Percentiles rank a stretch among this genome's conserved stretches.
phyloP scores from a whole-genome alignment of 164 flowering plant genomes.

The Hamamelis virginiana region DNA sequence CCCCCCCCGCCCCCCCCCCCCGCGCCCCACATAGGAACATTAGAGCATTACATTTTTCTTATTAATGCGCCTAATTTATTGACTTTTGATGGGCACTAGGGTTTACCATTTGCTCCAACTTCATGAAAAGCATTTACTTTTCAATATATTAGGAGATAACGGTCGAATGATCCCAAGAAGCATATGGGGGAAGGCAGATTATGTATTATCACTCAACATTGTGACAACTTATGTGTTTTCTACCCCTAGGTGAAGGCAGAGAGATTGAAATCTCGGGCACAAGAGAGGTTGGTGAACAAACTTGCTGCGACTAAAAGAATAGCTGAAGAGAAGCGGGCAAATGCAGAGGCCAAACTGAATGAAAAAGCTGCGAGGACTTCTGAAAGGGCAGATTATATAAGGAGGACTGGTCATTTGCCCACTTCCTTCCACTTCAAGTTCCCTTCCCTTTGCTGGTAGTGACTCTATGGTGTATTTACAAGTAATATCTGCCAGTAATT shows the following conservation, averaged over 20 bases:
- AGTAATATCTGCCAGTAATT: not conserved
- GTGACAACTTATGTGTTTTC: not conserved
- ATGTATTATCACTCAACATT: too few species aligned
- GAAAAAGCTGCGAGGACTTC: slow-evolving; percentile 78
- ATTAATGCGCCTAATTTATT: too few species aligned
- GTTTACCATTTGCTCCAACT: too few species aligned
- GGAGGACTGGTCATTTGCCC: slow-evolving; percentile 87
- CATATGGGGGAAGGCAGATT: too few species aligned
- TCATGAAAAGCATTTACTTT: too few species aligned
- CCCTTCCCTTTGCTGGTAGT: slow-evolving; percentile 85
- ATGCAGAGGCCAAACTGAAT: slow-evolving; percentile 80
- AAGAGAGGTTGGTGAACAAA: slow-evolving; percentile 73
- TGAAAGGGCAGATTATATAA: slow-evolving; percentile 82
- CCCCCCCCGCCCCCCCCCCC: too few species aligned
- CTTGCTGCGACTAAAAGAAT: slow-evolving; percentile 73
- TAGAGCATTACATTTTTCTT: too few species aligned
- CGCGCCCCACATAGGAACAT: too few species aligned
- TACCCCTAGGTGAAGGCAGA: slow-evolving; percentile 73
- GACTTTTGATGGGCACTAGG: too few species aligned
- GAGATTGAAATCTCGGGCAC: slow-evolving; percentile 77
- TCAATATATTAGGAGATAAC: too few species aligned
- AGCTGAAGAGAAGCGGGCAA: slow-evolving; percentile 86
- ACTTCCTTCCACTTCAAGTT: slow-evolving; percentile 73
- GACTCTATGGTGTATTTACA: not conserved
- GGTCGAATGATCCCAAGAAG: too few species aligned